These are phyloP conservation scores for Psilocybe sp. DNA, from an alignment of 768 basidiomycete species.

Conservation along the genomic window DNA sequence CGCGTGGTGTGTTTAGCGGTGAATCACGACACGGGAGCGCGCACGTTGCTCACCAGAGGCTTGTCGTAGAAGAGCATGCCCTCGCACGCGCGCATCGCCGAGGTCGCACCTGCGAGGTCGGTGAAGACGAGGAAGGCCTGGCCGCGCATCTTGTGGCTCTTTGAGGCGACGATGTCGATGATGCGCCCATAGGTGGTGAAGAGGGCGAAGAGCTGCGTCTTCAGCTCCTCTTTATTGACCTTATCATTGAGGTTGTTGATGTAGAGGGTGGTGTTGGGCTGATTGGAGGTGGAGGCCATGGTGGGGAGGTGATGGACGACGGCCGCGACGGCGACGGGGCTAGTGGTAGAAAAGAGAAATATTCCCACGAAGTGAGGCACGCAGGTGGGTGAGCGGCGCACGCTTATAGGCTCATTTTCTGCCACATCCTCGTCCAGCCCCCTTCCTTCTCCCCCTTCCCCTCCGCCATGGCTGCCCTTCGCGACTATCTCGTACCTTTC, in stretches of 20 bases:
- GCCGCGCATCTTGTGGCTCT: conserved; percentile 81
- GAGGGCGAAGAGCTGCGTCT: conserved; percentile 76
- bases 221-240: conserved; percentile 88
- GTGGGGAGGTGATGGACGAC: conserved; percentile 11
- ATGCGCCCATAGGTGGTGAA: conserved; percentile 94
- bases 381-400: conserved; percentile 3
- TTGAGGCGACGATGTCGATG: conserved; percentile 90
- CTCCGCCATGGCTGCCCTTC: background rate
- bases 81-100: conserved; percentile 89
- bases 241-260: conserved; percentile 93
- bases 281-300: conserved; percentile 53
- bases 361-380: conserved; percentile 23
- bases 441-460: conserved; percentile 6
- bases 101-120: conserved; percentile 87
- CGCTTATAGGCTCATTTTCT: conserved; percentile 8
- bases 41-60: conserved; percentile 66
- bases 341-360: conserved; percentile 6
- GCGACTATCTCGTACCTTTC: conserved; percentile 56
- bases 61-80: conserved; percentile 94
- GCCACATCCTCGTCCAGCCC: conserved; percentile 4
- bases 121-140: conserved; percentile 96
- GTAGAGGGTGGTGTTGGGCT: conserved; percentile 88
- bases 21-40: conserved; percentile 4
- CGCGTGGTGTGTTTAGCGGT: conserved; percentile 4
- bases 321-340: background rate